Conservation (phyloP, 1,284 basidiomycete genomes). For the Apiotrichum domesticum region DNA sequence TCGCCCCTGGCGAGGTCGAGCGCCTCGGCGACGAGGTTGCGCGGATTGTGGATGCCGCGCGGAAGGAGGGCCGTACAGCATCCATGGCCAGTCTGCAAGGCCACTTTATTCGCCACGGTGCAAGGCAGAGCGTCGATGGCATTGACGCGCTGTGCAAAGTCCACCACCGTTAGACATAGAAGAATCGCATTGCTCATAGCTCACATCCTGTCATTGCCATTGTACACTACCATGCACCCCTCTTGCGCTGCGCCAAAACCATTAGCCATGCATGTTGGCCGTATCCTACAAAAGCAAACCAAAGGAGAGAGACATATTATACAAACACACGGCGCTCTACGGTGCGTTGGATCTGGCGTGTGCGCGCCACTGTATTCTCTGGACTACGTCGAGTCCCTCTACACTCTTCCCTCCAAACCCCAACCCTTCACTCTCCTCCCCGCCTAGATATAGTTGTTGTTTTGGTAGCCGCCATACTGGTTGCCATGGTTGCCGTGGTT, state of each 20-base stretch:
- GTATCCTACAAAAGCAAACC: too few species aligned
- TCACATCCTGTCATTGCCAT: too few species aligned
- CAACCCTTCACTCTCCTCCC: not conserved
- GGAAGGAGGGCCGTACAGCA: constrained; percentile 54
- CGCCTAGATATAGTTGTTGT: not conserved
- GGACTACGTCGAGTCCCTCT: not conserved
- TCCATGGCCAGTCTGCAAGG: constrained; percentile 95
- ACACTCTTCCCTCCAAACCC: not conserved
- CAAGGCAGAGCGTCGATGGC: constrained; percentile 57
- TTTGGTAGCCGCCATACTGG: not conserved
- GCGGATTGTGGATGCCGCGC: constrained; percentile 54
- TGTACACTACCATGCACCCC: too few species aligned
- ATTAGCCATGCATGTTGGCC: too few species aligned
- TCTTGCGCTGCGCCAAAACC: too few species aligned
- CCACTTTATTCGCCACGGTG: constrained; percentile 72
- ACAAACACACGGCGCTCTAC: too few species aligned
- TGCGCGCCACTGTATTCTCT: too few species aligned
- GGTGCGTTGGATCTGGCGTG: not conserved
- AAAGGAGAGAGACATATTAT: too few species aligned
- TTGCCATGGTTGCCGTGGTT: not conserved
- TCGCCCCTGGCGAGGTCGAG: constrained; percentile 49
- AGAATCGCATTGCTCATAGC: too few species aligned
- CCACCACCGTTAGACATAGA: not conserved
- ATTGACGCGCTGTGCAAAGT: constrained; percentile 49
- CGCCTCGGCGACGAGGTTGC: constrained; percentile 54